Percentiles rank a stretch among this genome's conserved stretches.
phyloP scores from a whole-genome alignment of 2,329 filamentous ascomycete genomes.

The Pseudogymnoascus sp. region DNA sequence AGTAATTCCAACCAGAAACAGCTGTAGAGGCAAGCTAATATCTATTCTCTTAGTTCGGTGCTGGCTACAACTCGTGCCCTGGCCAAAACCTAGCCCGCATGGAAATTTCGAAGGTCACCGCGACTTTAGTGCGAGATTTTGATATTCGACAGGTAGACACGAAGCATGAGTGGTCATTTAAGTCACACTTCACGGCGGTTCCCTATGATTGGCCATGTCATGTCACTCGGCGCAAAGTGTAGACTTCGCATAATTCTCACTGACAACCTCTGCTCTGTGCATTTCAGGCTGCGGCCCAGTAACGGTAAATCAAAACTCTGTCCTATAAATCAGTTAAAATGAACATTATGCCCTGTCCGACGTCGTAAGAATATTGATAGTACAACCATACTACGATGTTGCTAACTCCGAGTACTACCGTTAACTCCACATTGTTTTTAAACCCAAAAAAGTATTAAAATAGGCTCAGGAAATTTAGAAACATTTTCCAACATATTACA shows the following conservation, averaged over 20 bases:
- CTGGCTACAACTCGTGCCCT: slow-evolving; percentile 31
- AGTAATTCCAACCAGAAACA: not conserved
- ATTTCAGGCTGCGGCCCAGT: not conserved
- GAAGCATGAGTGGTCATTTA: slow-evolving; percentile 25
- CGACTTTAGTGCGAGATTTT: slow-evolving; percentile 29
- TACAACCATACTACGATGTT: too few species aligned
- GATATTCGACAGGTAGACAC: slow-evolving; percentile 26
- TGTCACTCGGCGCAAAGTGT: slow-evolving; percentile 11
- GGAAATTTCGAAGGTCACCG: slow-evolving; percentile 30
- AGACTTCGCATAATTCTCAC: not conserved
- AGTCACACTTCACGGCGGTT: slow-evolving; percentile 28
- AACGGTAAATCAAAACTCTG: not conserved
- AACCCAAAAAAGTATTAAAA: too few species aligned
- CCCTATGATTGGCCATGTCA: slow-evolving; percentile 24
- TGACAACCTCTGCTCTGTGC: not conserved
- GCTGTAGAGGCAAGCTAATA: too few species aligned
- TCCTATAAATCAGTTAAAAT: not conserved
- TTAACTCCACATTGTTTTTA: too few species aligned
- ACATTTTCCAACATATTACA: too few species aligned
- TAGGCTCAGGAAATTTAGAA: too few species aligned
- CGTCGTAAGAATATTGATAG: too few species aligned
- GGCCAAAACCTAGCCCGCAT: slow-evolving; percentile 31
- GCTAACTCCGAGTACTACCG: too few species aligned
- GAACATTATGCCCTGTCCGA: too few species aligned
- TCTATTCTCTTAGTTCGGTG: slow-evolving; percentile 32